A percentile compares a stretch with the other conserved stretches of the same genome.
Conservation (phyloP, 1,284 basidiomycete genomes). For the Ceratobasidium sp. region DNA sequence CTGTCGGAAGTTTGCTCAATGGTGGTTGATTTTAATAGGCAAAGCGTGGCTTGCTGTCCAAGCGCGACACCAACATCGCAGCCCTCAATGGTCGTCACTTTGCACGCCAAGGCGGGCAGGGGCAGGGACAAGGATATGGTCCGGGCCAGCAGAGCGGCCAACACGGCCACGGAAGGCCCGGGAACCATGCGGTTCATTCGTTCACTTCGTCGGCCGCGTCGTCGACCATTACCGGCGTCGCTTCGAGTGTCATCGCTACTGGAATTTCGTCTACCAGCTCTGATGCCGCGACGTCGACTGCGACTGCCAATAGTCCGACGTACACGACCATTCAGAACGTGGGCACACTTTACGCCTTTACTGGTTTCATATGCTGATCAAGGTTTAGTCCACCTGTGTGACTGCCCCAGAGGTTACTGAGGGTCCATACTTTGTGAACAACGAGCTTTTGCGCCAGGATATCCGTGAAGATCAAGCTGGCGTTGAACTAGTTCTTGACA, state of each 20-base stretch:
- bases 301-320: conserved; percentile 13
- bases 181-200: background rate
- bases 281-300: conserved; percentile 9
- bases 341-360: background rate
- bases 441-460: conserved; percentile 58
- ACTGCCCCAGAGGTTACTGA: conserved; percentile 53
- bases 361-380: background rate
- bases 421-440: conserved; percentile 58
- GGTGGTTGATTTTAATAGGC: too few species aligned
- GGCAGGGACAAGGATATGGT: background rate
- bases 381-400: conserved; percentile 43
- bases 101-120: conserved; percentile 17
- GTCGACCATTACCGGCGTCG: conserved; percentile 12
- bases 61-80: background rate
- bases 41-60: conserved; percentile 25
- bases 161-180: background rate
- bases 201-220: background rate
- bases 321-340: conserved; percentile 35
- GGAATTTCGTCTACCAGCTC: conserved; percentile 20
- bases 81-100: conserved; percentile 33
- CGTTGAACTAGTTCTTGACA: conserved; percentile 63
- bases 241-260: conserved; percentile 22
- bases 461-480: conserved; percentile 62
- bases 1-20: background rate
- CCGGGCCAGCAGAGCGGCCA: background rate